phyloP scores from a whole-genome alignment of 441 rosid species.

The Pelargonium myrrhifolium region DNA sequence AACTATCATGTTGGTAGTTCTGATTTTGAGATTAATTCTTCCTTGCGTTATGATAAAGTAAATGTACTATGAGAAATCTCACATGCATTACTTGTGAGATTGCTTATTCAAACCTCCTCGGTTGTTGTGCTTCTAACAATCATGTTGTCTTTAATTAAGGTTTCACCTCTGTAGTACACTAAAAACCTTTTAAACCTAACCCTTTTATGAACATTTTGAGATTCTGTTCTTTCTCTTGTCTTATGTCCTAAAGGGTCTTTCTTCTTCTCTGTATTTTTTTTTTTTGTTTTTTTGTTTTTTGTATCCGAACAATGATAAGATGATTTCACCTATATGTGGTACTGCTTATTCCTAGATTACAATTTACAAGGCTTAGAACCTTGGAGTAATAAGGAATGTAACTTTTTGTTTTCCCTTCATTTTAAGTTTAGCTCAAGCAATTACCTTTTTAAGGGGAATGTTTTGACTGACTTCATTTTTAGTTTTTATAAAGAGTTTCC shows the following conservation, averaged over 20 bases:
- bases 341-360: too few species aligned
- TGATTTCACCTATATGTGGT: too few species aligned
- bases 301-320: too few species aligned
- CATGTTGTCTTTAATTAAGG: not conserved
- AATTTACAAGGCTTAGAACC: too few species aligned
- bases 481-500: not conserved
- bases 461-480: too few species aligned
- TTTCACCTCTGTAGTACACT: not conserved
- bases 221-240: not conserved
- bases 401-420: too few species aligned
- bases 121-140: not conserved
- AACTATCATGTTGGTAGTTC: not conserved
- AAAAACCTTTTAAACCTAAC: not conserved
- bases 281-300: too few species aligned
- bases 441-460: too few species aligned
- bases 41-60: not conserved
- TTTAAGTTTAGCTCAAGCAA: too few species aligned
- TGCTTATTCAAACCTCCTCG: not conserved
- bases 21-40: not conserved
- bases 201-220: not conserved
- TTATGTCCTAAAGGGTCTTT: too few species aligned
- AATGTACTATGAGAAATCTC: not conserved
- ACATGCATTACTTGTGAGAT: not conserved
- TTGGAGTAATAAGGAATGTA: too few species aligned
- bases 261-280: too few species aligned